Evolutionary conservation across 176 grass and related monocot genomes (phyloP).

Genomic region (Oryza officinalis): DNA sequence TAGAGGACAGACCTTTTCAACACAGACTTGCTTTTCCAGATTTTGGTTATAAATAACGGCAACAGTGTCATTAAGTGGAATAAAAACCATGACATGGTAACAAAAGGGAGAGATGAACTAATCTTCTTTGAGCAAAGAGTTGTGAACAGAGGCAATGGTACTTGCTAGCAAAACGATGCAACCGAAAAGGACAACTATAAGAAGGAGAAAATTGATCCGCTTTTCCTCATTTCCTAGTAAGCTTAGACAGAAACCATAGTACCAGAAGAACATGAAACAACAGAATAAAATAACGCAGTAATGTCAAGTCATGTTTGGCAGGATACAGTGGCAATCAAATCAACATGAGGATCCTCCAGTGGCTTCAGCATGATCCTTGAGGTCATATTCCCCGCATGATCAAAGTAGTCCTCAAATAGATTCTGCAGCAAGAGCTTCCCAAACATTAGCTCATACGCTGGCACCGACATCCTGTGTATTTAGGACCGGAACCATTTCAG

Average conservation of each 20-base stretch:
- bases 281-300: not conserved
- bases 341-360: slow-evolving; percentile 77
- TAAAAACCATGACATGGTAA: not conserved
- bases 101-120: not conserved
- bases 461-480: slow-evolving; percentile 69
- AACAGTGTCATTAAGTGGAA: not conserved
- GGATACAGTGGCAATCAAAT: slow-evolving; percentile 90
- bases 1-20: not conserved
- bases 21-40: slow-evolving; percentile 11
- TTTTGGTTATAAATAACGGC: not conserved
- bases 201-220: not conserved
- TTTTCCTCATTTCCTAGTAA: not conserved
- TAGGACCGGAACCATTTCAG: not conserved
- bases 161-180: not conserved
- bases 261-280: not conserved
- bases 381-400: slow-evolving; percentile 57
- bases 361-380: slow-evolving; percentile 81
- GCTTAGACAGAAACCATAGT: not conserved
- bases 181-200: not conserved
- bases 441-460: slow-evolving; percentile 88
- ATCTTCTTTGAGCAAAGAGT: not conserved
- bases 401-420: slow-evolving; percentile 93
- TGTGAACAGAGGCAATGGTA: not conserved
- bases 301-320: not conserved
- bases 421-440: slow-evolving; percentile 66